Base-by-base conservation (phyloP, 2,329 filamentous ascomycete genomes). In the Gyromitra esculenta region DNA sequence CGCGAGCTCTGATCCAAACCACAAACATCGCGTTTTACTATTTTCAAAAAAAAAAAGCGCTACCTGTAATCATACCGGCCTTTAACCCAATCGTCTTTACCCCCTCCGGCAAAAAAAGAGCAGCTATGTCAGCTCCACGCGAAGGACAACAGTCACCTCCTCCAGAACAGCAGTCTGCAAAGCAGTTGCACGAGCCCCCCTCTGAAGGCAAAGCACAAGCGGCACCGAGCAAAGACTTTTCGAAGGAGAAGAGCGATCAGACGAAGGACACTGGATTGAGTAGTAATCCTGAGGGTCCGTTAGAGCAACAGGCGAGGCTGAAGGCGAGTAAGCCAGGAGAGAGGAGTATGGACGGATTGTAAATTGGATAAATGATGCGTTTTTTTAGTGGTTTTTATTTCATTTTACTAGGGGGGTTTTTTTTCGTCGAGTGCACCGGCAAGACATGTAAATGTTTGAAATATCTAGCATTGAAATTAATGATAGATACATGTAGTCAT, bases 281-380 rank as follows among this genome's bases (percentile, higher is more conserved):
- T 31, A 72, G 64, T 11, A 77, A 77, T 13, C 72, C 75, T 5
- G 73, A 75, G 25, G 75, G 75, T 1, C 75, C 75, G 13, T 15
- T 77, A 1, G 75, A 77, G 4, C 60, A 75, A 9, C 57, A 62
- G 3, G 75, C 66, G 13, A 57, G 41, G 43, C 45, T 57, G 31
- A 77, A 77, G 54, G 59, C 67, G n/a, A 43, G 15, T 11, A 75
- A 63, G 66, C 72, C 67, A 2, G 71, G 72, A 8, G 75, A 64
- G 41, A 76, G n/a, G 39, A 72, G 37, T 25, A 57, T 76, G 75
- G 75, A 77, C 67, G 56, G 60, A 21, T 76, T 77, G 63, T 76
- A 63, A 35, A 52, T 59, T 52, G 31, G 13, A 39, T 65, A 37
- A 31, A 35, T 5, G 18, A 43, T 15, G 6, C 7, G 5, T 54